These are phyloP conservation scores for Teunomyces barrocoloradensis DNA, from an alignment of 805 yeast species.

Conservation along the genomic window DNA sequence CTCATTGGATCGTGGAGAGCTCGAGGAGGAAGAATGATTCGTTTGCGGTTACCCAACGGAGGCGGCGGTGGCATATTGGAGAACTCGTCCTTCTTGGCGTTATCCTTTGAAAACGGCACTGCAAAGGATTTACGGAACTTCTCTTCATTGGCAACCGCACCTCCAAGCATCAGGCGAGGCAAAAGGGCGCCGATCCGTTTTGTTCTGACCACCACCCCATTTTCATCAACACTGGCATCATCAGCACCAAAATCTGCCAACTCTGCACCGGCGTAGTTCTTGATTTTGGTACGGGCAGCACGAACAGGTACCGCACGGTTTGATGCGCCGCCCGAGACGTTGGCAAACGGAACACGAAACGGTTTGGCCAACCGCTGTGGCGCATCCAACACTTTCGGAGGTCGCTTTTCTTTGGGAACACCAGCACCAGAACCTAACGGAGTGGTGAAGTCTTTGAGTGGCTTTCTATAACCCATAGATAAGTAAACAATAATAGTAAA, in stretches of 20 bases:
- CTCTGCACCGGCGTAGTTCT: conserved; percentile 31
- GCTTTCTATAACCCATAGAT: conserved; percentile 27
- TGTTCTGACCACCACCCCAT: conserved; percentile 25
- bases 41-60: conserved; percentile 78
- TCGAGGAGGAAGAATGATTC: conserved; percentile 70
- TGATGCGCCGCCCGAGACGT: conserved; percentile 10
- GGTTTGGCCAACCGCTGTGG: conserved; percentile 57
- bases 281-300: conserved; percentile 28
- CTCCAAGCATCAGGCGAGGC: conserved; percentile 49
- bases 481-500: neutral
- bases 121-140: conserved; percentile 48
- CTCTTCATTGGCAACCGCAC: conserved; percentile 35
- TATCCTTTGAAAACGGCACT: conserved; percentile 53
- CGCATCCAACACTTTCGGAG: conserved; percentile 53
- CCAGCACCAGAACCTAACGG: conserved; percentile 71
- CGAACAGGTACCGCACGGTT: conserved; percentile 19
- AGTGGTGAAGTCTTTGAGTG: conserved; percentile 39
- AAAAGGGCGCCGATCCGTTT: conserved; percentile 54
- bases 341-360: conserved; percentile 61
- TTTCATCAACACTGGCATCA: conserved; percentile 32
- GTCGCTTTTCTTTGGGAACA: conserved; percentile 53
- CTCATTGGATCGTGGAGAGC: conserved; percentile 94
- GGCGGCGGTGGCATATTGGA: conserved; percentile 56
- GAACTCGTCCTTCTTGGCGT: conserved; percentile 30
- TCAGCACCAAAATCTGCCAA: conserved; percentile 13